Evolutionary conservation across 1,284 basidiomycete genomes (phyloP), one percentile per base, ranked within the genome.

Genomic region (Veloporphyrellus conicus): DNA sequence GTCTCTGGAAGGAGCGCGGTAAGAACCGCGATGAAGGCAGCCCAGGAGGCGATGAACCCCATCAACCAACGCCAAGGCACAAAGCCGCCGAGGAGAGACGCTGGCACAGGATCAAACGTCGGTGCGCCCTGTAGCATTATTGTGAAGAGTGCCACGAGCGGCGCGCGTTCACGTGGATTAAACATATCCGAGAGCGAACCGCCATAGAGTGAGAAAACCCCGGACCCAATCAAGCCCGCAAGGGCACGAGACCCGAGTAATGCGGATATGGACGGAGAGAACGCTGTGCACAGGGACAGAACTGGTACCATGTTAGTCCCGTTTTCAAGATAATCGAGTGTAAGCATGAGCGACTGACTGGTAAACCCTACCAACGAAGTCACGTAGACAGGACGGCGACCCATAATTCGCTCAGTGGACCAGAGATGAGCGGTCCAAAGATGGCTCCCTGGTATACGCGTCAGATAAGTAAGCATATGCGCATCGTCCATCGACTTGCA

Each of bases 161-260:
- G 52, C 0, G 49, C 61, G 4, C 63, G 63, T 46, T 62, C 61
- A 12, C 45, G 48, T 8, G 61, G 59, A 33, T 48, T 41, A n/a
- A 62, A 62, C 57, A 62, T 53, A 25, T 62, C 63, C 18, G 62
- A 53, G 19, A 62, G 53, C 10, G 61, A 59, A 22, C 61, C 62
- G 0, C 61, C 61, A 27, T 62, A 62, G n/a, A 65, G 41, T 7
- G 61, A 48, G 44, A 65, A 65, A 31, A 63, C 50, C 3, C 39
- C 53, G 1, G 63, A 60, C 6, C 63, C 61, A 12, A 65, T 4
- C 1, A 62, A 31, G 7, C 62, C 61, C 1, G 61, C 54, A 5
- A 62, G 41, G 6, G 44, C 33, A 12, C 60, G 60, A 11, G 34
- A 62, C 5, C 11, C 27, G 1, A 63, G 47, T 19, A 63, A 36